A percentile compares a stretch with the other conserved stretches of the same genome.
These are phyloP conservation scores for Citrus hindsii DNA, from an alignment of 345 rosid genomes.

Conservation along the genomic window DNA sequence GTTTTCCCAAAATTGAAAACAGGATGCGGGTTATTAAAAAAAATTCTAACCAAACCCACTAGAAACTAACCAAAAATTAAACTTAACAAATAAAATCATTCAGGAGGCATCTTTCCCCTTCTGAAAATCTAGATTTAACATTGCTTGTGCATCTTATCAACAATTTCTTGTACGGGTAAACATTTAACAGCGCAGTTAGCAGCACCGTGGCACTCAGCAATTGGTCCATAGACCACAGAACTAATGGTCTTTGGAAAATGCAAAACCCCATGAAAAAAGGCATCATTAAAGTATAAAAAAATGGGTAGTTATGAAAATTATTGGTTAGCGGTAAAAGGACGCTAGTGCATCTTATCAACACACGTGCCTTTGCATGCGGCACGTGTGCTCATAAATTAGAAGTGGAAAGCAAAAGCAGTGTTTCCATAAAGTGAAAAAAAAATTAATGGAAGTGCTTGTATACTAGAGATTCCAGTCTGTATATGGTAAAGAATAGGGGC, in stretches of 20 bases:
- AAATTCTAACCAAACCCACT: constrained; percentile 9
- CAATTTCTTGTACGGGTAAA: neutral
- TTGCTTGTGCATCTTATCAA: neutral
- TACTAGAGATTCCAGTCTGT: no score
- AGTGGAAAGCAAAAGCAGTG: neutral
- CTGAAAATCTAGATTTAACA: neutral
- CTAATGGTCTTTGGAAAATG: no score
- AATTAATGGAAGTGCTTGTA: neutral
- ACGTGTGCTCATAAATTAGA: neutral
- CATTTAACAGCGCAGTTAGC: no score
- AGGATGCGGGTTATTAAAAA: neutral
- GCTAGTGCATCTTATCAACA: no score
- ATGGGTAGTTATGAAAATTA: neutral
- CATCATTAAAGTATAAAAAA: neutral
- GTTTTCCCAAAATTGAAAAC: no score
- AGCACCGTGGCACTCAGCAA: neutral
- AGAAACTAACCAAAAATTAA: neutral
- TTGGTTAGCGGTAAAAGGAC: neutral
- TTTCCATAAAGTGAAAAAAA: neutral
- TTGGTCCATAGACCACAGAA: neutral
- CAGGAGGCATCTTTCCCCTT: neutral
- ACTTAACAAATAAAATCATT: constrained; percentile 1
- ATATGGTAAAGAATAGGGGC: no score
- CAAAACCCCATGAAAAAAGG: neutral
- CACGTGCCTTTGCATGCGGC: neutral